Evolutionary conservation across 495 filamentous ascomycete species (phyloP).

Genomic region (Penicillium canescens): DNA sequence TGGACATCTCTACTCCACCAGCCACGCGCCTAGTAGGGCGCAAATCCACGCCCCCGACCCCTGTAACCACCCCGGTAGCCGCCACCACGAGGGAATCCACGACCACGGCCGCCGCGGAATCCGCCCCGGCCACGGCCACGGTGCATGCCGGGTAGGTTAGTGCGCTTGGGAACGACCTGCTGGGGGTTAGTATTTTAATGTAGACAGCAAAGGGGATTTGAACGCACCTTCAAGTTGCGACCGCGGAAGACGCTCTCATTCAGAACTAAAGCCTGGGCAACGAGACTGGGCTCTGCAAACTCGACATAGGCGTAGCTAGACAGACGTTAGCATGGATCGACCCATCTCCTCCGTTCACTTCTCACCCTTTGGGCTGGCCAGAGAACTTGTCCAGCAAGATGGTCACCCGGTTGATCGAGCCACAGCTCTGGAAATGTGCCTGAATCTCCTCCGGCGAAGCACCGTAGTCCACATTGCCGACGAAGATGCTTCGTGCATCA

Average conservation of each 20-base stretch:
- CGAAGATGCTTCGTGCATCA: conserved; percentile 94
- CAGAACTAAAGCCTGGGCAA: conserved; percentile 89
- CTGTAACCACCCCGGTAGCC: conserved; percentile 81
- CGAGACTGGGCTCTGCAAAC: conserved; percentile 91
- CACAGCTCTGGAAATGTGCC: conserved; percentile 96
- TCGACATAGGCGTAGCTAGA: conserved; percentile 97
- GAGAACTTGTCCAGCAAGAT: conserved; percentile 98
- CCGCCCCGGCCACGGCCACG: conserved; percentile 74
- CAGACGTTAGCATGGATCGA: conserved; percentile 45
- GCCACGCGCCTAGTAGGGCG: conserved; percentile 65
- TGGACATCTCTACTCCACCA: neutral
- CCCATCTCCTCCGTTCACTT: conserved; percentile 1
- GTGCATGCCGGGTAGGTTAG: conserved; percentile 93
- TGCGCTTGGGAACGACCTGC: conserved; percentile 93
- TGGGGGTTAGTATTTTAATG: conserved; percentile 2
- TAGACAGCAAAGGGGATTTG: neutral
- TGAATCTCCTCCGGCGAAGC: conserved; percentile 98
- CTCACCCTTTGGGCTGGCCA: conserved; percentile 96
- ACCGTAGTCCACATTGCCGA: conserved; percentile 98
- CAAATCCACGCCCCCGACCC: conserved; percentile 73
- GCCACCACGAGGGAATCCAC: conserved; percentile 67
- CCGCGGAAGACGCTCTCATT: conserved; percentile 98
- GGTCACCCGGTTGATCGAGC: conserved; percentile 96
- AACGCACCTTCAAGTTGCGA: conserved; percentile 82
- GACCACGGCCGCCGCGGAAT: conserved; percentile 64